Evolutionary conservation across 345 rosid genomes (phyloP), one percentile per base, ranked within the genome.

Genomic region (Viola odorata): DNA sequence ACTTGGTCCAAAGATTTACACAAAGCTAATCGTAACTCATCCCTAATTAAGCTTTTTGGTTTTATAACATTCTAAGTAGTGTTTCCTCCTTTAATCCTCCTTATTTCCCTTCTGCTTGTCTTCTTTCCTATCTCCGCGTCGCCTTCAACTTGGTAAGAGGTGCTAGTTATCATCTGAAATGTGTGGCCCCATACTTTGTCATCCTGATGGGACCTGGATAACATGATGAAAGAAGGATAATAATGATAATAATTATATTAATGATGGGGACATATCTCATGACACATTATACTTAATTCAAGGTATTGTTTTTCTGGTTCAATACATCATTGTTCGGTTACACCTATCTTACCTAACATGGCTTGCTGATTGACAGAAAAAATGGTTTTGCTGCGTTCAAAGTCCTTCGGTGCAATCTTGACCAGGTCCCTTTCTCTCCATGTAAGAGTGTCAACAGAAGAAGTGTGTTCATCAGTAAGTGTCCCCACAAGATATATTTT

Each of bases 321-420:
- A 23, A 23, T 23, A 23, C 32, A 23, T 23, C 32, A 23, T 23
- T 23, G 32, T 23, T 23, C 32, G 32, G 32, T 23, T 23, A 23
- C 32, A 23, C 32, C 53, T 69, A 54, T 53, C 55, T 5, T n/a
- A 23, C 32, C 53, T 69, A 54, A 57, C 55, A 7, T n/a, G 39
- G 42, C 54, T 47, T 54, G 11, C 53, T 67, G 48, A 37, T 69
- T 69, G 64, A 42, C 91, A 91, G 98, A 89, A 77, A 73, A 92
- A 87, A 72, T 89, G 98, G 98, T 80, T 92, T 63, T 92, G 96
- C 86, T 92, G 98, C 80, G 55, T 89, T 51, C 82, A 76, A 55
- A 71, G 81, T 66, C 89, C 94, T 6, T 50, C 85, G 23, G 85
- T 83, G 16, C 87, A 84, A 68, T 79, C 96, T 77, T 87, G 84